Base-by-base conservation (phyloP, 495 filamentous ascomycete genomes). In the Tuber aestivum region DNA sequence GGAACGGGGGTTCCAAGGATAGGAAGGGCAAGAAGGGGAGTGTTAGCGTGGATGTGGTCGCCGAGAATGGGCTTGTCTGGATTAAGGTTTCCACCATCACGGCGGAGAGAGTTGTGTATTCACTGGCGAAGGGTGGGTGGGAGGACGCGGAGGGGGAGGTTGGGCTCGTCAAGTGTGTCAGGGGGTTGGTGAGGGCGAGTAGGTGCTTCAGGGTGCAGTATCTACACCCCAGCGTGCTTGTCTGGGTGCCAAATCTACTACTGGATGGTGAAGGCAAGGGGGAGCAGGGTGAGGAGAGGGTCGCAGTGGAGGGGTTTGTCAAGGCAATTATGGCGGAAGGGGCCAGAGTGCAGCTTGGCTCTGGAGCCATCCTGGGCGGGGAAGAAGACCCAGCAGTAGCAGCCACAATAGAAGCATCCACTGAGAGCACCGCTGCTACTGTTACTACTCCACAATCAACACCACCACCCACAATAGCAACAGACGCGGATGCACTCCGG, bases 41-140 rank as follows among this genome's bases (percentile, higher is more conserved):
- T 1, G 81, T 83, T 50, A 75, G 45, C 70, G 80, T 80, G 76
- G 82, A 82, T 69, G 76, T 83, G 27, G 78, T 83, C 71, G 81
- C 78, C 9, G 78, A 82, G 71, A 82, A 82, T 71, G 81, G 81
- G 50, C 70, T 83, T 23, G 78, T 80, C 72, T 83, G 81, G 81
- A 86, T 90, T 76, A 91, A 90, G 78, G 87, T 91, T 2, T 89
- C 87, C 70, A 90, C 88, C 38, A 83, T 90, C 41, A 88, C 88
- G 74, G 86, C 88, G 75, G 86, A 82, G 61, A 86, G 89, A 72
- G 82, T 91, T 41, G 80, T 89, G 65, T 87, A 89, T 76, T 89
- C 91, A 72, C 87, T 91, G 81, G 89, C 89, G n/a, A 87, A 90
- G 83, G 88, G 87, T 70, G 88, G 88, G 10, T 90, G 89, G 88